Percentiles rank a stretch among this genome's conserved stretches.
Conservation (phyloP, 2,329 filamentous ascomycete species). For the Calonectria leucothoes region DNA sequence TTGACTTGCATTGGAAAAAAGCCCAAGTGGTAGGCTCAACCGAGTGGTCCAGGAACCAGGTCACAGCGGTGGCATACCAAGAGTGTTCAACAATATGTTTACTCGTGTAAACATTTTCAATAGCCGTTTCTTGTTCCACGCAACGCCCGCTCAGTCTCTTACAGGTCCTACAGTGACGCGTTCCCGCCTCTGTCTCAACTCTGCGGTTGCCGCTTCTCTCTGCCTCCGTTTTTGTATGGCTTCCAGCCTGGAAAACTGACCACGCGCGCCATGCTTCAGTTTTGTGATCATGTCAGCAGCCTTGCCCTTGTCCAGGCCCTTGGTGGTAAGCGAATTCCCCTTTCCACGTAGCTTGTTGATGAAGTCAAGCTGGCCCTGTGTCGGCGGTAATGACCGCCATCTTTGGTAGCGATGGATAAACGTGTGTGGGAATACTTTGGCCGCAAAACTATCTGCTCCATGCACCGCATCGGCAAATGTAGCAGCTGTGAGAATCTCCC, state of each 20-base stretch:
- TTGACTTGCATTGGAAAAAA: too few species aligned
- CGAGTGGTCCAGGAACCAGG: too few species aligned
- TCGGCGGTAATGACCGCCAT: conserved; percentile 79
- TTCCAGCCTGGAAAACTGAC: conserved; percentile 66
- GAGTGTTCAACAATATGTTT: too few species aligned
- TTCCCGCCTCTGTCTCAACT: conserved; percentile 60
- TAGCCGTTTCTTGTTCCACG: conserved; percentile 26
- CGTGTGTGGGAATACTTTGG: conserved; percentile 70
- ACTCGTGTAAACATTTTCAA: too few species aligned
- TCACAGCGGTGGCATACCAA: too few species aligned
- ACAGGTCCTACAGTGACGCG: conserved; percentile 67
- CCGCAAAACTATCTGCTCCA: conserved; percentile 85
- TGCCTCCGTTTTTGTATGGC: conserved; percentile 63
- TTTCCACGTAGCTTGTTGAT: conserved; percentile 73
- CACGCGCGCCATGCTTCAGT: conserved; percentile 83
- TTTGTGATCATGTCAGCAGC: conserved; percentile 95
- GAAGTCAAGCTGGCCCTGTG: conserved; percentile 73
- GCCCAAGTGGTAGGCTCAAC: too few species aligned
- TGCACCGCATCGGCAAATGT: conserved; percentile 82
- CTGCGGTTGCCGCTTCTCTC: conserved; percentile 49
- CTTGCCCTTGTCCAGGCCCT: conserved; percentile 79
- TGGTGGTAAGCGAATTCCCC: conserved; percentile 62
- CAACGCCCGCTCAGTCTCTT: conserved; percentile 16
- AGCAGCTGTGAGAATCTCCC: conserved; percentile 72
- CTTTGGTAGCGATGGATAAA: conserved; percentile 74